Conservation (phyloP, 2,329 filamentous ascomycete species). For the Alternaria burnsii region DNA sequence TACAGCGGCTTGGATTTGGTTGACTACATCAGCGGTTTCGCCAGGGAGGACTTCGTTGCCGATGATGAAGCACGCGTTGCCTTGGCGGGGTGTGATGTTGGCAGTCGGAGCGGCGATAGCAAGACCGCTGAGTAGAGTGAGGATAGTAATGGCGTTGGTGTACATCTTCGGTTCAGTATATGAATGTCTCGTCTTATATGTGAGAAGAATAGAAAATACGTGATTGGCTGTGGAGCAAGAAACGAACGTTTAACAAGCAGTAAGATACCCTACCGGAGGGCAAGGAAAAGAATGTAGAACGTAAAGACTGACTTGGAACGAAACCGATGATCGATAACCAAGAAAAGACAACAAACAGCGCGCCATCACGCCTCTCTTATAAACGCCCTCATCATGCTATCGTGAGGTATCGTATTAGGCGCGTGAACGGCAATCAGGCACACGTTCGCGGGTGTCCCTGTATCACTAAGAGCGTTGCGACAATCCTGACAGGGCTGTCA, state of each 20-base stretch:
- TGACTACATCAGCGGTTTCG: slow-evolving; percentile 58
- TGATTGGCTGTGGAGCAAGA: slow-evolving; percentile 1
- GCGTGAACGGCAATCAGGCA: slow-evolving; percentile 21
- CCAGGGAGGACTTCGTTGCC: slow-evolving; percentile 61
- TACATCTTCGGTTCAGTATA: slow-evolving; percentile 23
- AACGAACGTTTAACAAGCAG: slow-evolving; percentile 11
- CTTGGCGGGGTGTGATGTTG: slow-evolving; percentile 26
- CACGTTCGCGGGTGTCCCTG: slow-evolving; percentile 11
- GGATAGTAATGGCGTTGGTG: slow-evolving; percentile 16
- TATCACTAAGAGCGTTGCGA: slow-evolving; percentile 11
- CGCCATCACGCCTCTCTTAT: slow-evolving; percentile 11
- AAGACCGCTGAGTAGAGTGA: slow-evolving; percentile 24
- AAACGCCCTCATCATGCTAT: not conserved
- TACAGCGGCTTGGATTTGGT: slow-evolving; percentile 54
- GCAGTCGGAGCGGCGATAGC: slow-evolving; percentile 25
- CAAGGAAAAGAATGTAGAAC: slow-evolving; percentile 4
- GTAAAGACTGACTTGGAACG: slow-evolving; percentile 9
- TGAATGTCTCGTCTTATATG: not conserved
- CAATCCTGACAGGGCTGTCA: slow-evolving; percentile 21
- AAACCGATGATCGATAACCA: slow-evolving; percentile 9
- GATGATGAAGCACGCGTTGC: slow-evolving; percentile 63
- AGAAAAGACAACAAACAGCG: slow-evolving; percentile 1
- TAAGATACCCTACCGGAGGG: slow-evolving; percentile 20
- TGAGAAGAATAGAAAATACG: slow-evolving; percentile 5
- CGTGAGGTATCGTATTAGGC: slow-evolving; percentile 12